Base-by-base conservation (phyloP, 2,329 filamentous ascomycete genomes). In the Alternaria gaisen region DNA sequence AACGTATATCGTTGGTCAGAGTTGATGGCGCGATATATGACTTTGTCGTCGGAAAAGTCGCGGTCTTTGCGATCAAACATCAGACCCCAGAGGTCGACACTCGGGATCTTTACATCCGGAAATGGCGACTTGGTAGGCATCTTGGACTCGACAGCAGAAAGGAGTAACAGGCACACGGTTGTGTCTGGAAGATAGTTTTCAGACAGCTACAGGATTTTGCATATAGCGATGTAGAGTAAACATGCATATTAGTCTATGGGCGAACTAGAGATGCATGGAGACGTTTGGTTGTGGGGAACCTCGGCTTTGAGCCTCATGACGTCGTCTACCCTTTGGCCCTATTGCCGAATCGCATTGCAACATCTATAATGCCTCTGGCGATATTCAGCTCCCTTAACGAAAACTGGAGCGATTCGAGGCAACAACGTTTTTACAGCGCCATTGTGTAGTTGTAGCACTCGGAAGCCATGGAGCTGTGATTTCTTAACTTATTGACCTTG, bases 1-100 rank as follows among this genome's bases (percentile, higher is more conserved):
- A 87, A 93, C 41, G 88, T 95, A 79, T 96, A 92, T 7, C 63
- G 67, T 26, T 65, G 69, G 32, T 61, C 52, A 5, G 68, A 64
- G 18, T 63, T 20, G 41, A 65, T 56, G 3, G 70, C 67, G 24
- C 68, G 67, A 52, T 72, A 72, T 18, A 72, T 66, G 20, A 72
- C 69, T 56, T 71, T 72, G 34, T 67, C 56, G 32, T 72, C 69
- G 36, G 67, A 18, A 30, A 72, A 72, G 42, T 67, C 58, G 22
- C 67, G 66, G 38, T 67, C 52, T 42, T 71, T 69, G 34, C 69
- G 53, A 14, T 70, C 66, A 28, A 72, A 72, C 28, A 69, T 69
- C 1, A 72, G 47, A 16, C 59, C 66, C 70, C 70, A 72, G 34
- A 72, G 63, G 48, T 72, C 69, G 8, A 63, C 55, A 10, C 67